Base-by-base conservation (phyloP, 345 rosid genomes). In the Citrus unshiu region DNA sequence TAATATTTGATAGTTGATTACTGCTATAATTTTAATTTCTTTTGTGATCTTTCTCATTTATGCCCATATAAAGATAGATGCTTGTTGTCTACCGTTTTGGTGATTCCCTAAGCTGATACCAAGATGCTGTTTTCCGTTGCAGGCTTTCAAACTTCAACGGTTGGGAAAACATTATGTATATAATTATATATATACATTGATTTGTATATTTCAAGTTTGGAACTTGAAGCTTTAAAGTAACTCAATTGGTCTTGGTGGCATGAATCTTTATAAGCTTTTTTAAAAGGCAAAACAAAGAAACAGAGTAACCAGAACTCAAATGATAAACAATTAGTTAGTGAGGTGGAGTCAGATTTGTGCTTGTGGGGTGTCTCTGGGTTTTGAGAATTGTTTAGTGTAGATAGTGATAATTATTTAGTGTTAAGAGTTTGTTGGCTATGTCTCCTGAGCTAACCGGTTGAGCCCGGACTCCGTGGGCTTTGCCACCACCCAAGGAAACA, bases 51-150 rank as follows among this genome's bases (percentile, higher is more conserved):
- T 78, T 84, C 83, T 81, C 84, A 84, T 85, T 84, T 83, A 83
- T 86, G 82, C 84, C 86, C 80, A 68, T 81, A 60, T 51, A 72
- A 79, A 83, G 81, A 68, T 78, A 89, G 95, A 93, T 93, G 90
- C 98, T 88, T 87, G 77, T 79, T 93, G 95, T 90, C 98, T 86
- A 86, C 88, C 81, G 87, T 86, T 91, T 87, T 84, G 93, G 88
- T 84, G 92, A 88, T 90, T 89, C 77, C 69, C 86, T 85, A 88
- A 86, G 87, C 95, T 93, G 83, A 91, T 87, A 77, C 86, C 91
- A 56, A 90, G 93, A 92, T 92, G 97, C 93, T 93, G 98, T 92
- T 92, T 89, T 89, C 85, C 18, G 83, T 90, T 88, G 88, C 91
- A 89, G 95, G 91, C 85, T 87, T 84, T 87, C 87, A 85, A 87